phyloP scores from a whole-genome alignment of 176 grass and related monocot genomes.

The Avena eriantha region DNA sequence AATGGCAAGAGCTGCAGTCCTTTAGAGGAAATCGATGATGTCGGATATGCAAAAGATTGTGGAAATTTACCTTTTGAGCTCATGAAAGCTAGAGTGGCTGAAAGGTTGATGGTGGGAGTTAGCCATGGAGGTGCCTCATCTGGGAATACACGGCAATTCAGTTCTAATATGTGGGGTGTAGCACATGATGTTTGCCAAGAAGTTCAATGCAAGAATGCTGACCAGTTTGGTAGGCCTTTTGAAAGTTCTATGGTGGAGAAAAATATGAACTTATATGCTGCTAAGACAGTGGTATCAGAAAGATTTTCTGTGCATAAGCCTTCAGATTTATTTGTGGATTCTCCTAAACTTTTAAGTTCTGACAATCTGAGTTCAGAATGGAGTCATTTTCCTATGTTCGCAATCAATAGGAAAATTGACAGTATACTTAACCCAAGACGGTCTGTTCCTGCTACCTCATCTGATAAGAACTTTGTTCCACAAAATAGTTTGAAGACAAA shows the following conservation, averaged over 20 bases:
- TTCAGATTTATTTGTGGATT: conserved; percentile 45
- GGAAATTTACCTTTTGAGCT: conserved; percentile 49
- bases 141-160: conserved; percentile 47
- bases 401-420: conserved; percentile 72
- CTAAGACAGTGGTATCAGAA: conserved; percentile 51
- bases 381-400: conserved; percentile 73
- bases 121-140: conserved; percentile 45
- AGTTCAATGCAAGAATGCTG: conserved; percentile 46
- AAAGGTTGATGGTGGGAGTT: conserved; percentile 57
- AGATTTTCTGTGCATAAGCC: conserved; percentile 58
- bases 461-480: conserved; percentile 52
- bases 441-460: conserved; percentile 14
- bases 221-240: conserved; percentile 46
- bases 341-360: conserved; percentile 42
- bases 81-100: conserved; percentile 45
- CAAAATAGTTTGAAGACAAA: conserved; percentile 49
- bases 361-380: conserved; percentile 52
- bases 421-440: conserved; percentile 67
- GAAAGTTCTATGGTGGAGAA: conserved; percentile 56
- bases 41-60: conserved; percentile 41
- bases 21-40: conserved; percentile 40
- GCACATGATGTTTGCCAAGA: conserved; percentile 50
- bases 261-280: conserved; percentile 54
- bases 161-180: conserved; percentile 44
- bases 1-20: conserved; percentile 20